Base-by-base conservation (phyloP, 345 rosid species). In the Camelina neglecta region DNA sequence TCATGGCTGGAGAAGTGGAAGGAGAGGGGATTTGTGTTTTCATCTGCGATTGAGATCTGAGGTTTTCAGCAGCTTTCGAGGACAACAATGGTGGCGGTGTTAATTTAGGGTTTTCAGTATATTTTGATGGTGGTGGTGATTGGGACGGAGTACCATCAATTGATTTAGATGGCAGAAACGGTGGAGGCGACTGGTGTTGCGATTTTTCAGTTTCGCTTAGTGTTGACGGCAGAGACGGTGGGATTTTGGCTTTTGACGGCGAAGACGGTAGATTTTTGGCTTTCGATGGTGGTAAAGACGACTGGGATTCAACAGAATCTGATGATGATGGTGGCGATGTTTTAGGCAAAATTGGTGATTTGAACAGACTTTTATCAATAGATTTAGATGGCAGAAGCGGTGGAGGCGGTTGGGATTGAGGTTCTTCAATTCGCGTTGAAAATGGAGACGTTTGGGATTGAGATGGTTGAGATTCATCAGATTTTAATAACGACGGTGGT, bases 71-170 rank as follows among this genome's bases (percentile, higher is more conserved):
- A 35, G 7, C 38, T 35, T 35, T 35, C 7, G 38, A 7, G 8
- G 38, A 6, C 35, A 33, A 35, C 38, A 35, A 35, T 7, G 8
- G 8, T 35, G 42, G 8, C 11, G 12, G 45, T 64, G 49, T 23
- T 7, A 60, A 11, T 23, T 72, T 50, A 36, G 75, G 44, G n/a
- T 62, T 29, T 21, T 36, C 39, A 21, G 8, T 60, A 11, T 45
- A 18, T 45, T 12, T 58, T 31, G 56, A 16, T 16, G 29, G 24
- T 9, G 61, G 16, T 33, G 12, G 11, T 41, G 63, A 31, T 0
- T 18, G 70, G 4, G 1, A 11, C 9, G 4, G 5, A 26, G 26
- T 35, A 35, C 49, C 11, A 13, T 39, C 1, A 18, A 18, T 49
- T 8, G 35, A 59, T 59, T 59, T 59, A 10, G 23, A 59, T 11